Evolutionary conservation across 1,139 yeast genomes (phyloP), one percentile per base, ranked within the genome.

Genomic region (Pichia sp.): DNA sequence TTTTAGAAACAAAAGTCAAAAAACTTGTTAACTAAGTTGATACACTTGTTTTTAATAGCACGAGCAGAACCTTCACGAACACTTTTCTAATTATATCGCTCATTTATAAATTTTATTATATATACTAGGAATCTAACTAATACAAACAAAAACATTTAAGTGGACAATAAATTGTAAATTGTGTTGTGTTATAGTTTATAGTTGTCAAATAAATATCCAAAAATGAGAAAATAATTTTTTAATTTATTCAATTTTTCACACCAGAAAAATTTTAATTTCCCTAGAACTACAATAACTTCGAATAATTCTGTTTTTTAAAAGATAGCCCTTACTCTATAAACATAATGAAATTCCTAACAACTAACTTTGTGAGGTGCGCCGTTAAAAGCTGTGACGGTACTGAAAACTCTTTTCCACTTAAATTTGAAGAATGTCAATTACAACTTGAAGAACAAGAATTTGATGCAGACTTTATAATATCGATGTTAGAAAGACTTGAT

Each of bases 301-400:
- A 16, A 9, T 3, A n/a, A n/a, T 4, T n/a, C 10, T 5, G 10
- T 16, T 5, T n/a, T 33, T 9, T 33, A 2, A 33, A 9, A 36
- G 39, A 36, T 18, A 36, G 19, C 14, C 5, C 6, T 13, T 5
- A 9, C 3, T 36, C 10, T 19, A 9, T 14, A 18, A 39, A 29
- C n/a, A 57, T 14, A 36, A 91, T 93, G 99, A 93, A 93, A 73
- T 84, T 93, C 63, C 74, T 93, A 44, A 91, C 99, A 34, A 88
- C 98, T 44, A 93, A 95, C 69, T 95, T 93, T 69, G 95, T 93
- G 57, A 90, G 87, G 68, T 93, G 99, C 70, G 93, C 98, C 0
- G 87, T 90, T 57, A 84, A 86, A 63, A 66, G 81, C 7, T 93
- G 99, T 66, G 88, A 85, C 53, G 73, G 82, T 31, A 79, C 93